Percentiles rank a stretch among this genome's conserved stretches.
Conservation (phyloP, 768 basidiomycete species). For the Tylopilus intermedius region DNA sequence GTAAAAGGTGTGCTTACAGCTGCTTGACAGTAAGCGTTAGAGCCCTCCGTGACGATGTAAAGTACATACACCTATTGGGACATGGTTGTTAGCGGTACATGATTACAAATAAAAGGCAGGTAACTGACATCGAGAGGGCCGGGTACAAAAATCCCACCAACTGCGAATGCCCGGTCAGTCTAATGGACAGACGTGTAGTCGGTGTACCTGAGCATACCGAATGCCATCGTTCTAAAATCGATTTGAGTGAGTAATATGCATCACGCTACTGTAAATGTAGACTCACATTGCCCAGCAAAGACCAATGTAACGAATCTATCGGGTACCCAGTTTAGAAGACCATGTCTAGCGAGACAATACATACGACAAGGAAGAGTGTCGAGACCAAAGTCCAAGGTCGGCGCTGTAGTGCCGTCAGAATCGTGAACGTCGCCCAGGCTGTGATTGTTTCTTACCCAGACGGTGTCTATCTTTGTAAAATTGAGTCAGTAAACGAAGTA, state of each 20-base stretch:
- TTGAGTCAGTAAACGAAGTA: neutral
- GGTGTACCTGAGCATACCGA: slow-evolving; percentile 1
- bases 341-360: neutral
- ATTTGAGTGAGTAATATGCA: neutral
- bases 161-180: slow-evolving; percentile 2
- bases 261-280: too few species aligned
- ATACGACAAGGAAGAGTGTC: slow-evolving; percentile 11
- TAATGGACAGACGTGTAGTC: neutral
- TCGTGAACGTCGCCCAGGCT: neutral
- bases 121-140: slow-evolving; percentile 7
- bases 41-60: too few species aligned
- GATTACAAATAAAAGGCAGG: neutral
- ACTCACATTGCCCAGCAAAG: slow-evolving; percentile 11
- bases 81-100: neutral
- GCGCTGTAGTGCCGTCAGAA: slow-evolving; percentile 1
- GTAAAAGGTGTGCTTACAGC: too few species aligned
- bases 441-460: slow-evolving; percentile 8
- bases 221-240: neutral
- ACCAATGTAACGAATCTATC: slow-evolving; percentile 16
- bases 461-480: slow-evolving; percentile 5
- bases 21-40: too few species aligned
- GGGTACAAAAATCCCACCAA: slow-evolving; percentile 1
- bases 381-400: slow-evolving; percentile 16
- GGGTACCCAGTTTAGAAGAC: neutral
- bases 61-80: too few species aligned